A percentile compares a stretch with the other conserved stretches of the same genome.
These are phyloP conservation scores for Epicoccum nigrum DNA, from an alignment of 2,329 filamentous ascomycete genomes.

Conservation along the genomic window DNA sequence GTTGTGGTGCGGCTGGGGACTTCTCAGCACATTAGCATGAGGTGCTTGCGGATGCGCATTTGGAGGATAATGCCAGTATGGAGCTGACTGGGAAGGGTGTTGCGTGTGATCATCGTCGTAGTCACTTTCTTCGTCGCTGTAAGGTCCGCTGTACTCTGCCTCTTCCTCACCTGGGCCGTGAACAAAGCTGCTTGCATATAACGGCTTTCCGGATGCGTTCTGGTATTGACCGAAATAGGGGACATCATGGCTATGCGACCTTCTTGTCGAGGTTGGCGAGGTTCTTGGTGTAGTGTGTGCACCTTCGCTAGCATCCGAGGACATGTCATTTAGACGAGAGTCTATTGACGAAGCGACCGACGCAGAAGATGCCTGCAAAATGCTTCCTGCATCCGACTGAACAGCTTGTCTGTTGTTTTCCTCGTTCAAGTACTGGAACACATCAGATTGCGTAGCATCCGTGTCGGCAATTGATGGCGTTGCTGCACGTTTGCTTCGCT, in stretches of 20 bases:
- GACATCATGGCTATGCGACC: constrained; percentile 16
- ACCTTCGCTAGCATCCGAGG: constrained; percentile 34
- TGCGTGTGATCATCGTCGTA: constrained; percentile 20
- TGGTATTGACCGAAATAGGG: constrained; percentile 20
- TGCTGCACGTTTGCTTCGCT: constrained; percentile 18
- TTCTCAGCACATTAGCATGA: constrained; percentile 44
- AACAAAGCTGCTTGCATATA: constrained; percentile 43
- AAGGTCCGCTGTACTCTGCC: constrained; percentile 28
- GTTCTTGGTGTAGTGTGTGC: constrained; percentile 34
- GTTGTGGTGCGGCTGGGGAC: constrained; percentile 43
- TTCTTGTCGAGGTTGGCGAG: constrained; percentile 37
- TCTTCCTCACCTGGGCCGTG: constrained; percentile 29
- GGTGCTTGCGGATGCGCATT: constrained; percentile 32
- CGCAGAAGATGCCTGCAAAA: constrained; percentile 28
- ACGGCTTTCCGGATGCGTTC: constrained; percentile 33
- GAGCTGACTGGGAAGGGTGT: constrained; percentile 23
- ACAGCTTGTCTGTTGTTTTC: constrained; percentile 13
- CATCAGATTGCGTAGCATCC: constrained; percentile 28
- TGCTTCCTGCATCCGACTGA: constrained; percentile 16
- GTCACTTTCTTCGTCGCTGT: constrained; percentile 22
- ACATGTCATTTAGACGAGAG: constrained; percentile 26
- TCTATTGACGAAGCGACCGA: constrained; percentile 28
- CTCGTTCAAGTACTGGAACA: constrained; percentile 39
- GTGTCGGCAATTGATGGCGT: constrained; percentile 23
- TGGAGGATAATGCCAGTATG: constrained; percentile 31